Percentiles rank a stretch among this genome's conserved stretches.
These are phyloP conservation scores for Microdochium bolleyi DNA, from an alignment of 2,329 filamentous ascomycete species.

Conservation along the genomic window DNA sequence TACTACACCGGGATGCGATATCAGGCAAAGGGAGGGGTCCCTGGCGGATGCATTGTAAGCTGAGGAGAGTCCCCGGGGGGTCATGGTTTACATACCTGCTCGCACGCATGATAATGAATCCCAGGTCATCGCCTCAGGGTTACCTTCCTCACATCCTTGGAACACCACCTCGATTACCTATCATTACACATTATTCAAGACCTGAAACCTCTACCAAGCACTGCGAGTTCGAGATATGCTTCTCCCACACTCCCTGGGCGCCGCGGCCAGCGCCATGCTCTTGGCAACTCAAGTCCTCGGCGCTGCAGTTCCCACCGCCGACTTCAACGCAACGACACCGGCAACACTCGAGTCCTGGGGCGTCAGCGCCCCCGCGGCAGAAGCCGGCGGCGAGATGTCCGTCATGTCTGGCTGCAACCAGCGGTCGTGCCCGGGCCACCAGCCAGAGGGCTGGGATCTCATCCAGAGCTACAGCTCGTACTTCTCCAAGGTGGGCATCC, in stretches of 20 bases:
- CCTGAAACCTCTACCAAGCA: too few relatives aligned
- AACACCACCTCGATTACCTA: too few relatives aligned
- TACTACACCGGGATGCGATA: too few relatives aligned
- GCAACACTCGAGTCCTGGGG: background rate
- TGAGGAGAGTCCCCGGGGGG: too few relatives aligned
- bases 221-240: background rate
- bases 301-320: background rate
- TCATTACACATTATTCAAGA: too few relatives aligned
- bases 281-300: background rate
- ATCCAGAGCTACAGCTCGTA: background rate
- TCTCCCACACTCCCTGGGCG: background rate
- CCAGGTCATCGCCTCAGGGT: too few relatives aligned
- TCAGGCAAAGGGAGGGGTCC: too few relatives aligned
- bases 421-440: background rate
- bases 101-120: too few relatives aligned
- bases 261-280: background rate
- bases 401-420: background rate
- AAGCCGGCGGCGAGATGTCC: background rate
- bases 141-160: too few relatives aligned
- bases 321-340: background rate
- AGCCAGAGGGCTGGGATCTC: background rate
- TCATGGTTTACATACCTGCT: too few relatives aligned
- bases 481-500: background rate
- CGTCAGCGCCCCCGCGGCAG: background rate
- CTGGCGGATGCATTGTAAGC: too few relatives aligned